These are phyloP conservation scores for Hyphodiscus hymeniophilus DNA, from an alignment of 495 filamentous ascomycete genomes.

Conservation along the genomic window DNA sequence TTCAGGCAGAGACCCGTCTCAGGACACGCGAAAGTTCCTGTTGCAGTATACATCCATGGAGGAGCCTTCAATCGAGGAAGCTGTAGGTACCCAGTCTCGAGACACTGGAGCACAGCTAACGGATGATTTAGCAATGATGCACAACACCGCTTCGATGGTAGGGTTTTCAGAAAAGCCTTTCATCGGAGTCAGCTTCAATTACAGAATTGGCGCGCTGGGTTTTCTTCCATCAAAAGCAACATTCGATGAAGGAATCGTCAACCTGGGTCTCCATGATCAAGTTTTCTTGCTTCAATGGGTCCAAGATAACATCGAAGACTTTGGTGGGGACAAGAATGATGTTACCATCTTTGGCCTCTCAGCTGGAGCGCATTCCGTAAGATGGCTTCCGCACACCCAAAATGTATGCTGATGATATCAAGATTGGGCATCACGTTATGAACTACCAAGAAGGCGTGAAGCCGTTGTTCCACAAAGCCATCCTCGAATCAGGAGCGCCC, in stretches of 20 bases:
- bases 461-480: constrained; percentile 47
- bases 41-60: constrained; percentile 50
- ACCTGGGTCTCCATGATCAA: constrained; percentile 63
- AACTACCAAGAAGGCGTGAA: constrained; percentile 26
- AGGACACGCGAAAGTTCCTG: constrained; percentile 37
- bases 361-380: constrained; percentile 47
- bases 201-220: constrained; percentile 56
- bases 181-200: constrained; percentile 57
- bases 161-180: constrained; percentile 43
- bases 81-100: constrained; percentile 29
- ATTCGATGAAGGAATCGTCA: constrained; percentile 47
- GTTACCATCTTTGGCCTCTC: constrained; percentile 60
- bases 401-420: background rate
- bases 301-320: constrained; percentile 45
- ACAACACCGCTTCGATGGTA: constrained; percentile 24
- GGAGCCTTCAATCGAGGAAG: constrained; percentile 42
- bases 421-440: constrained; percentile 56
- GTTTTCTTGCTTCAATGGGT: constrained; percentile 57
- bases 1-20: constrained; percentile 23
- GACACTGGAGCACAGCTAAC: constrained; percentile 24
- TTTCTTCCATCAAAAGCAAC: constrained; percentile 49
- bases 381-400: constrained; percentile 15
- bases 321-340: constrained; percentile 53
- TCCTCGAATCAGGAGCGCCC: constrained; percentile 56
- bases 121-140: constrained; percentile 29